These are phyloP conservation scores for Xylaria palmicola DNA, from an alignment of 495 filamentous ascomycete species.

Conservation along the genomic window DNA sequence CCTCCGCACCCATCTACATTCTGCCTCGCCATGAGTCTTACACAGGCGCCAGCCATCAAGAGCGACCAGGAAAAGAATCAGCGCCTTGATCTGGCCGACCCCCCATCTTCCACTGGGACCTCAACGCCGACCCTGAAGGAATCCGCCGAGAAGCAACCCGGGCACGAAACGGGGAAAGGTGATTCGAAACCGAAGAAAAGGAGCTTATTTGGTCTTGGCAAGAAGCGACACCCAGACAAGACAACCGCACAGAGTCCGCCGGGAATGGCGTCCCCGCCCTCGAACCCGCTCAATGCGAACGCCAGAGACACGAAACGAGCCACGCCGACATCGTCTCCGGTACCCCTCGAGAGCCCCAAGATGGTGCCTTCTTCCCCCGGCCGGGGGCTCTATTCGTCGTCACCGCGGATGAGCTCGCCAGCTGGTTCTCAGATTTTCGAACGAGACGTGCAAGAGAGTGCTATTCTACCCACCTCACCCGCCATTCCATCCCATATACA, in stretches of 20 bases:
- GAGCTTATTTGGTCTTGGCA: conserved; percentile 62
- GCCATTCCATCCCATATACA: conserved; percentile 85
- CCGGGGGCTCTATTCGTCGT: conserved; percentile 52
- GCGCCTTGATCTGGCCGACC: conserved; percentile 18
- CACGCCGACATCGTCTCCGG: conserved; percentile 42
- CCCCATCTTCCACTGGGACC: conserved; percentile 31
- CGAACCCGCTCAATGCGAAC: conserved; percentile 20
- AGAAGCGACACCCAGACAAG: conserved; percentile 60
- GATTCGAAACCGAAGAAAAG: conserved; percentile 49
- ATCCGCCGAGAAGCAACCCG: conserved; percentile 30
- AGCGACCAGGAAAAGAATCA: conserved; percentile 18
- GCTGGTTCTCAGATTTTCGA: conserved; percentile 88
- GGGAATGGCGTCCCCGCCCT: conserved; percentile 24
- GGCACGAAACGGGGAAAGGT: conserved; percentile 25
- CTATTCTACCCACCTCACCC: conserved; percentile 63
- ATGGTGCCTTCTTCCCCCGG: conserved; percentile 50
- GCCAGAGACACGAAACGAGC: conserved; percentile 24
- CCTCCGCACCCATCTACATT: not conserved
- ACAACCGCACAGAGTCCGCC: conserved; percentile 20
- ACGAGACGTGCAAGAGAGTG: conserved; percentile 83
- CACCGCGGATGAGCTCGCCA: conserved; percentile 62
- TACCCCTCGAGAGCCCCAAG: conserved; percentile 43
- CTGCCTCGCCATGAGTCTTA: conserved; percentile 26
- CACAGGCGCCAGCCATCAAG: conserved; percentile 27
- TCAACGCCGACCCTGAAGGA: conserved; percentile 36